These are phyloP conservation scores for Chalciporus piperatus DNA, from an alignment of 768 basidiomycete species.

Conservation along the genomic window DNA sequence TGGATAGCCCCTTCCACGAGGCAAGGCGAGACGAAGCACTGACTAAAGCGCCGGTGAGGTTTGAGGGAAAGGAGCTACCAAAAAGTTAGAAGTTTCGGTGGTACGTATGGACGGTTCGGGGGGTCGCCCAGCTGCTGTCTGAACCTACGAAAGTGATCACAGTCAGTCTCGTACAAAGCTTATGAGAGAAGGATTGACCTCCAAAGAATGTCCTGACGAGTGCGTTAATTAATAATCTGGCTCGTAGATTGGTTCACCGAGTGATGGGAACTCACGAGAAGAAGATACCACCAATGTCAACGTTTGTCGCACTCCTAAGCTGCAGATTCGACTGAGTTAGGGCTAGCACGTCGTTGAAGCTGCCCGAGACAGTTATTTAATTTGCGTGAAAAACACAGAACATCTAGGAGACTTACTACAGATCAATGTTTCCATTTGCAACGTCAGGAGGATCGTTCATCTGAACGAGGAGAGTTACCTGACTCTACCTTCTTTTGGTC, in stretches of 20 bases:
- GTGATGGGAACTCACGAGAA: slow-evolving; percentile 57
- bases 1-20: neutral
- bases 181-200: slow-evolving; percentile 36
- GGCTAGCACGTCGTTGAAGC: slow-evolving; percentile 68
- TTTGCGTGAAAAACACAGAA: neutral
- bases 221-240: neutral
- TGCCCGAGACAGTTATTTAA: slow-evolving; percentile 19
- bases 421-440: slow-evolving; percentile 71
- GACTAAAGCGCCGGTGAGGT: slow-evolving; percentile 24
- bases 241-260: neutral
- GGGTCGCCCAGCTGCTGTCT: slow-evolving; percentile 71
- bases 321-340: slow-evolving; percentile 60
- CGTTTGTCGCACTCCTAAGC: slow-evolving; percentile 9
- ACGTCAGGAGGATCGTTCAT: slow-evolving; percentile 64
- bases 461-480: slow-evolving; percentile 71
- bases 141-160: slow-evolving; percentile 34
- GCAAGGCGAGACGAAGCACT: slow-evolving; percentile 9
- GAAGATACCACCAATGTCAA: slow-evolving; percentile 62
- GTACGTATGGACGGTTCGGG: slow-evolving; percentile 64
- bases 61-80: slow-evolving; percentile 53
- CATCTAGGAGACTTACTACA: slow-evolving; percentile 51
- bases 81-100: slow-evolving; percentile 58
- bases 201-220: slow-evolving; percentile 73
- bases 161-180: slow-evolving; percentile 11
- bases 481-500: slow-evolving; percentile 53